A percentile compares a stretch with the other conserved stretches of the same genome.
These are phyloP conservation scores for Mycosphaerelloides madeirae DNA, from an alignment of 2,329 filamentous ascomycete genomes.

Conservation along the genomic window DNA sequence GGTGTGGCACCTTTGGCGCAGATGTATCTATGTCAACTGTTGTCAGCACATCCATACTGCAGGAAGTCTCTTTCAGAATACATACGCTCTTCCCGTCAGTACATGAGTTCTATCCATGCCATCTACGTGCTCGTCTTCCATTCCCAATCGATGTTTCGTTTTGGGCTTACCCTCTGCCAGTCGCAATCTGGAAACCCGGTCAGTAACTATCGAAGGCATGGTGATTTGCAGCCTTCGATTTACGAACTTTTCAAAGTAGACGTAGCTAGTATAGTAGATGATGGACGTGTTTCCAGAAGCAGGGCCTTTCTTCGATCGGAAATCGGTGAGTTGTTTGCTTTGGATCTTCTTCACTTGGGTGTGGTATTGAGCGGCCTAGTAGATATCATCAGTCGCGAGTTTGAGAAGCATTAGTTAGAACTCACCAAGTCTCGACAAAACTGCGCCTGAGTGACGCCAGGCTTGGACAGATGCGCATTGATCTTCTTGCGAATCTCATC, in stretches of 20 bases:
- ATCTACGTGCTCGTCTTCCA: conserved; percentile 42
- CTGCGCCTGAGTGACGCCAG: conserved; percentile 48
- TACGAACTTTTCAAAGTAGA: conserved; percentile 30
- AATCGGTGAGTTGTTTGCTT: conserved; percentile 45
- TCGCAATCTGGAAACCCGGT: conserved; percentile 37
- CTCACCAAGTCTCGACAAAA: conserved; percentile 46
- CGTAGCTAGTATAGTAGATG: conserved; percentile 32
- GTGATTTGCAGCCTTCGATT: too few relatives aligned
- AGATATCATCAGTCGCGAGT: too few relatives aligned
- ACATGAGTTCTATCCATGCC: conserved; percentile 5
- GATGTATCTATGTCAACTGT: too few relatives aligned
- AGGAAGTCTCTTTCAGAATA: too few relatives aligned
- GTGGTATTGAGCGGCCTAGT: conserved; percentile 36
- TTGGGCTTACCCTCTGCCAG: conserved; percentile 51
- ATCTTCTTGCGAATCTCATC: conserved; percentile 57
- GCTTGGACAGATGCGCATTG: conserved; percentile 43
- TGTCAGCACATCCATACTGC: too few relatives aligned
- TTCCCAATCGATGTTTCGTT: conserved; percentile 47
- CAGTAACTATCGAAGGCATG: too few relatives aligned
- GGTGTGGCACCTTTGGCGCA: too few relatives aligned
- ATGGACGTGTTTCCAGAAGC: conserved; percentile 46
- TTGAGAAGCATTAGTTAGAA: too few relatives aligned
- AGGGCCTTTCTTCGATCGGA: conserved; percentile 48
- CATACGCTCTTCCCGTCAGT: too few relatives aligned
- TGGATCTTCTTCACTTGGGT: conserved; percentile 38